phyloP scores from a whole-genome alignment of 1,284 basidiomycete genomes.

The Leccinum huronense region DNA sequence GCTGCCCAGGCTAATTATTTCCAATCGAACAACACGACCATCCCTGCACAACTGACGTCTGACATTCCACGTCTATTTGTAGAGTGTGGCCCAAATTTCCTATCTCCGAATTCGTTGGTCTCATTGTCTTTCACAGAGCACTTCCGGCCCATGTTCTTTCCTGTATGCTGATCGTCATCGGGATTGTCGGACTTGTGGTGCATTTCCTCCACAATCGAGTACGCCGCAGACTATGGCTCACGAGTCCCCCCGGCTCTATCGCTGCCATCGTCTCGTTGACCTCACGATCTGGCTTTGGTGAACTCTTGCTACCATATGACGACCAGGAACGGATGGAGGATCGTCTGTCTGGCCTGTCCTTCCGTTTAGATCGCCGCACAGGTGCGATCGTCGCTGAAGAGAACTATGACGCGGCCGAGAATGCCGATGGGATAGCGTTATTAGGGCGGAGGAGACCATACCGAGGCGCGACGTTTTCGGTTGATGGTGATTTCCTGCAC shows the following conservation, averaged over 20 bases:
- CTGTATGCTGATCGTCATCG: constrained; percentile 45
- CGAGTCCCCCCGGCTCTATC: constrained; percentile 59
- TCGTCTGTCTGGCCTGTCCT: constrained; percentile 54
- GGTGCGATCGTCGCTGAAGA: constrained; percentile 58
- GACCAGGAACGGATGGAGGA: constrained; percentile 41
- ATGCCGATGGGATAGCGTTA: constrained; percentile 21
- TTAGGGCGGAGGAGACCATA: constrained; percentile 17
- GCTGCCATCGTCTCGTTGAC: constrained; percentile 55
- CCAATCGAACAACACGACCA: constrained; percentile 36
- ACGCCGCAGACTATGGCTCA: constrained; percentile 51
- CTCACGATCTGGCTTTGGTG: constrained; percentile 59
- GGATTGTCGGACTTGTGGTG: constrained; percentile 43
- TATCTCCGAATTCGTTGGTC: not conserved
- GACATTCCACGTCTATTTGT: constrained; percentile 50
- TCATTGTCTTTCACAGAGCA: constrained; percentile 38
- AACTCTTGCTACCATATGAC: constrained; percentile 61
- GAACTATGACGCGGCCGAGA: constrained; percentile 8
- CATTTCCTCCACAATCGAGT: constrained; percentile 48
- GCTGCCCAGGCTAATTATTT: constrained; percentile 59
- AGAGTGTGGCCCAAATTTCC: constrained; percentile 43
- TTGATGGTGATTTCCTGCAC: constrained; percentile 11
- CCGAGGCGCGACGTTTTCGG: not conserved
- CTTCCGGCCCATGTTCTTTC: constrained; percentile 51
- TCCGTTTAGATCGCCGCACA: constrained; percentile 55
- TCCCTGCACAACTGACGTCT: constrained; percentile 41